Conservation (phyloP, 2,329 filamentous ascomycete species). For the Penicillium glabrum region DNA sequence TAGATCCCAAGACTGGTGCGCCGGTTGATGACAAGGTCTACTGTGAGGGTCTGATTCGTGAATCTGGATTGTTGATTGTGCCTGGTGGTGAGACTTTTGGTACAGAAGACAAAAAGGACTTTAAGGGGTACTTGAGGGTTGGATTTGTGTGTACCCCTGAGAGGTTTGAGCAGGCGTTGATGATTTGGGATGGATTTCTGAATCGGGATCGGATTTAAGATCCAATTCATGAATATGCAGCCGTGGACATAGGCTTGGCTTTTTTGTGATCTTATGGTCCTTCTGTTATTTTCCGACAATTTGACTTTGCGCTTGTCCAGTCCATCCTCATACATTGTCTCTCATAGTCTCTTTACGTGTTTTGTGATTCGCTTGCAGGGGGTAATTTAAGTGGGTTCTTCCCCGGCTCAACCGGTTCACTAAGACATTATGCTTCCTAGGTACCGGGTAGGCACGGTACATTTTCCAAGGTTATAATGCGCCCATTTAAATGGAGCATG, state of each 20-base stretch:
- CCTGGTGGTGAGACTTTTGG: conserved; percentile 9
- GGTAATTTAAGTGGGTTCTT: not conserved
- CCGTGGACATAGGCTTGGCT: not conserved
- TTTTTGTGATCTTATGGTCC: not conserved
- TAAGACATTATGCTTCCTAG: not conserved
- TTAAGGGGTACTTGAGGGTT: conserved; percentile 10
- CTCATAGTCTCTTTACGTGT: not conserved
- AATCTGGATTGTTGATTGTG: conserved; percentile 8
- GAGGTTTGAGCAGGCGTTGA: conserved; percentile 4
- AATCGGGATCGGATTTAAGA: not conserved
- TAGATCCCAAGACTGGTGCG: not conserved
- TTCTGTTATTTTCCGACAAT: not conserved
- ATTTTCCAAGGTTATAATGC: not conserved
- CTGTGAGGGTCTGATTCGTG: conserved; percentile 1
- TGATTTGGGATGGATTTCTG: conserved; percentile 4
- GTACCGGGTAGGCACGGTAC: not conserved
- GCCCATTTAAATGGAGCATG: not conserved
- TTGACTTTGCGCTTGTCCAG: not conserved
- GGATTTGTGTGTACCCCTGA: conserved; percentile 5
- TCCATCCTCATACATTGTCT: not conserved
- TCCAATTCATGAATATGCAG: not conserved
- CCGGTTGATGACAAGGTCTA: conserved; percentile 4
- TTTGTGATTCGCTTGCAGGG: not conserved
- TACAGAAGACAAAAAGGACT: conserved; percentile 2
- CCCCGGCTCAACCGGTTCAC: not conserved